Evolutionary conservation across 2,329 filamentous ascomycete species (phyloP), one percentile per base, ranked within the genome.

Genomic region (Trematosphaeria pertusa): DNA sequence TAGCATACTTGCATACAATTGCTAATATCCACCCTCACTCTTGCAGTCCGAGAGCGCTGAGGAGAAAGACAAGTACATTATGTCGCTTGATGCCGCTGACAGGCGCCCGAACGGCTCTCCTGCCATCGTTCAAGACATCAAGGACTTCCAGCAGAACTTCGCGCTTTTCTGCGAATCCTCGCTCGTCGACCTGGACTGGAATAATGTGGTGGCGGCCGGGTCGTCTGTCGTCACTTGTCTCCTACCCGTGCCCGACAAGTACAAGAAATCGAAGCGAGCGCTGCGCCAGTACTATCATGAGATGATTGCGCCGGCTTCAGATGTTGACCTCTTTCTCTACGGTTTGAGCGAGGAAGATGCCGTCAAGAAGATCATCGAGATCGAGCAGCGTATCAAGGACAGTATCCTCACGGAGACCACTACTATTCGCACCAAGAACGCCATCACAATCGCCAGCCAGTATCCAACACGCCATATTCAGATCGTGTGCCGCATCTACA

Each of bases 271-370:
- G 1, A 77, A 77, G 56, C 64, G 70, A 26, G 65, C 69, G 15
- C 64, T 77, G 6, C 67, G 75, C 6, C 58, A 72, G 31, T 95
- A 91, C 68, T 96, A 93, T 57, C 91, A 95, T 62, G 84, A 92
- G 62, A 84, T 85, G 50, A 82, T 93, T 53, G 88, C 88, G 9
- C 90, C 90, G 0, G 89, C 90, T 1, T 93, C 89, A 3, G 91
- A 96, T 68, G 88, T 96, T 8, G 91, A 95, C 67, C 78, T 96
- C 2, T 96, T 96, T 66, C 73, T 96, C 21, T 93, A 94, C 61
- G 90, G 87, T 0, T 78, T 95, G 52, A 86, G 80, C 7, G 88
- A 94, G 59, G 83, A 91, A 37, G 77, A 92, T 64, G 90, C 88
- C 0, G 76, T 91, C 14, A 85, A 91, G 62, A 94, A 95, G 76